Evolutionary conservation across 2,329 filamentous ascomycete species (phyloP), one percentile per base, ranked within the genome.

Genomic region (Exophiala aquamarina): DNA sequence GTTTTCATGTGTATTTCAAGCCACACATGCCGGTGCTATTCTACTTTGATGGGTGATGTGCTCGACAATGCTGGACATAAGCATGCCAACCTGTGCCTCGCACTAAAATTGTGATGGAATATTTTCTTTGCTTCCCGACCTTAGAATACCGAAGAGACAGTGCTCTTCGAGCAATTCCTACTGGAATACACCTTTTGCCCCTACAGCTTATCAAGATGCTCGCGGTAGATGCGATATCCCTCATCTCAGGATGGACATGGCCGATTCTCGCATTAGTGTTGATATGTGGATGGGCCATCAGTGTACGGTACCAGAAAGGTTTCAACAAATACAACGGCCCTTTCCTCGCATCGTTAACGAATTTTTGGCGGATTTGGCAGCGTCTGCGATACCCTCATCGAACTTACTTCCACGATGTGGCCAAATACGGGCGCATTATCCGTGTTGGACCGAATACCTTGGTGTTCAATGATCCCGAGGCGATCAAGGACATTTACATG

Each of bases 391-490:
- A 42, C 26, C 41, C 37, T 3, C 31, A 47, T n/a, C 38, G 36
- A 9, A 20, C 44, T 14, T 41, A 29, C 17, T 42, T 47, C 28
- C 32, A 37, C 9, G 18, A 31, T 7, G 28, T 47, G 28, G 38
- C 26, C 37, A 69, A 66, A 17, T 66, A 81, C 1, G 84, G 83
- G 0, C 76, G 82, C 0, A 71, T 88, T 17, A 70, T 89, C 9
- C 74, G 83, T 21, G 65, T 89, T 1, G 82, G 74, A 0, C 85
- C 85, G 0, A 73, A 71, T 15, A 85, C 89, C 57, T 66, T 91
- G 52, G 86, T 83, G 28, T 74, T 89, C 32, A 82, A 84, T 59
- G 79, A 77, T 48, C 69, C 84, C 3, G 75, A 79, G 31, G 77
- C 79, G 0, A 69, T 70, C 17, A 61, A 77, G 38, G 75, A 77